phyloP scores from a whole-genome alignment of 306 rosid species.

The Begonia fuchsioides region DNA sequence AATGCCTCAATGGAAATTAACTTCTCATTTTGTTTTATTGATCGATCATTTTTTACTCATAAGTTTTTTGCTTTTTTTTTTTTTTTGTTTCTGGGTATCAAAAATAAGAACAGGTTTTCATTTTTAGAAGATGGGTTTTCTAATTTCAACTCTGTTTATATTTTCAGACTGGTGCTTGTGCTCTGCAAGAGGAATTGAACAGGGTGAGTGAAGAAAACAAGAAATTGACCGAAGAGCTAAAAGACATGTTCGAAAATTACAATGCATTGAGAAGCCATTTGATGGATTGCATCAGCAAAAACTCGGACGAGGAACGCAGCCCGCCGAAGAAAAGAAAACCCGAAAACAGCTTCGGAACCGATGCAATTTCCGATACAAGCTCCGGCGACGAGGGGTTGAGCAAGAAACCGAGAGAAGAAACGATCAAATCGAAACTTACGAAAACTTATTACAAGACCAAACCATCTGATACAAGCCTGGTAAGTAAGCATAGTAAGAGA shows the following conservation, averaged over 20 bases:
- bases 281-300: conserved; percentile 51
- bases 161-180: conserved; percentile 42
- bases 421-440: conserved; percentile 50
- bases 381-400: conserved; percentile 73
- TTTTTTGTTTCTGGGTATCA: too few species aligned
- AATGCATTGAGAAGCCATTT: conserved; percentile 44
- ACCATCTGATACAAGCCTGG: conserved; percentile 71
- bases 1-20: background rate
- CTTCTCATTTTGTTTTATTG: background rate
- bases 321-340: conserved; percentile 79
- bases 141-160: background rate
- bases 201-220: conserved; percentile 74
- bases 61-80: too few species aligned
- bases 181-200: conserved; percentile 57
- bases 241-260: conserved; percentile 76
- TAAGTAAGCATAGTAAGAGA: conserved; percentile 14
- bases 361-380: conserved; percentile 80
- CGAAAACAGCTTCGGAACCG: conserved; percentile 36
- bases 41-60: too few species aligned
- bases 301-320: conserved; percentile 53
- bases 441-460: conserved; percentile 47
- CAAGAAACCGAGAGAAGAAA: conserved; percentile 75
- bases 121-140: background rate
- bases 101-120: background rate
- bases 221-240: conserved; percentile 67